A percentile compares a stretch with the other conserved stretches of the same genome.
Conservation (phyloP, 805 yeast genomes). For the Metschnikowia hibisci region DNA sequence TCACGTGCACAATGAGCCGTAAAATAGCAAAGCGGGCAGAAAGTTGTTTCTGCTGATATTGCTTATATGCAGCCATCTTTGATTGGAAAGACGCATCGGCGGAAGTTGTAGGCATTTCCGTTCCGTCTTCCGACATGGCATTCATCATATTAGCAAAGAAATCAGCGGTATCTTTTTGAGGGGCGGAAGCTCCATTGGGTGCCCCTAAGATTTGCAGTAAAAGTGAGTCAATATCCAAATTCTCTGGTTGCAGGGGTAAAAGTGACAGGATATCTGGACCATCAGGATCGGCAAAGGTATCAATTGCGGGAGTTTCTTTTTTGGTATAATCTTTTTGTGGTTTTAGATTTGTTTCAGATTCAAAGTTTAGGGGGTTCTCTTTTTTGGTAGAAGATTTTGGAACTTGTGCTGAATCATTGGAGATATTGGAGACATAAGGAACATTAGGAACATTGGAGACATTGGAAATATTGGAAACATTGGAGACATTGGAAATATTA, state of each 20-base stretch:
- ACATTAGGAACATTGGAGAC: too few species aligned
- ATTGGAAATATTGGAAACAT: too few species aligned
- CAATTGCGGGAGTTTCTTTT: background rate
- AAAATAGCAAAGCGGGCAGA: slow-evolving; percentile 31
- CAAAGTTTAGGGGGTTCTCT: too few species aligned
- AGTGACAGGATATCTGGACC: slow-evolving; percentile 33
- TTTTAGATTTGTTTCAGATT: background rate
- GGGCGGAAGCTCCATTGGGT: slow-evolving; percentile 14
- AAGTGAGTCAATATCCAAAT: slow-evolving; percentile 32
- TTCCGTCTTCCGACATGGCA: slow-evolving; percentile 17
- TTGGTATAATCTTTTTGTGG: background rate
- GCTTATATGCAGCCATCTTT: slow-evolving; percentile 27
- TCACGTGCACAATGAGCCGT: slow-evolving; percentile 24
- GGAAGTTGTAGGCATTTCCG: slow-evolving; percentile 8
- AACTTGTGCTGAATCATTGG: too few species aligned
- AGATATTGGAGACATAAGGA: too few species aligned
- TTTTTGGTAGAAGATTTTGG: too few species aligned
- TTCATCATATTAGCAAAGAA: slow-evolving; percentile 33
- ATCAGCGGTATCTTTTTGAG: slow-evolving; percentile 2
- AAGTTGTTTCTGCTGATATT: slow-evolving; percentile 31
- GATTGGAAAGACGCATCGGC: slow-evolving; percentile 26
- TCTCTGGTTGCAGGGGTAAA: slow-evolving; percentile 11
- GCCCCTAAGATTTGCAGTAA: slow-evolving; percentile 28
- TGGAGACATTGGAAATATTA: too few species aligned
- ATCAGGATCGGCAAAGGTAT: slow-evolving; percentile 32